phyloP scores from a whole-genome alignment of 345 rosid species.

The Salix dunnii region DNA sequence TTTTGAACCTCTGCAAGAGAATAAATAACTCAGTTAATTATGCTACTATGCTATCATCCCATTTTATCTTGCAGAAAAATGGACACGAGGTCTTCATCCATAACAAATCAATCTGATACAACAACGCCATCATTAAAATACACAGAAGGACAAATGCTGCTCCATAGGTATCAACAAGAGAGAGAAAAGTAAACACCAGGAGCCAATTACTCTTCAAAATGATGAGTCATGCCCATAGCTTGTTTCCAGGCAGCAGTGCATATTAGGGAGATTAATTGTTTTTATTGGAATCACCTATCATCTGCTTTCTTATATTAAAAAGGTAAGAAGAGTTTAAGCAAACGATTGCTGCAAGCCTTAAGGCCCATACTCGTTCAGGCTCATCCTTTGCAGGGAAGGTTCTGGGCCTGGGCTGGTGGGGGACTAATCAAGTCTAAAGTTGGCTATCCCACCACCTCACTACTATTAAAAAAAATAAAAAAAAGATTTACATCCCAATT shows the following conservation, averaged over 20 bases:
- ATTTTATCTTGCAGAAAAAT: neutral
- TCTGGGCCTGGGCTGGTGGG: neutral
- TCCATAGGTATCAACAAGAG: neutral
- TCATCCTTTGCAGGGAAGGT: neutral
- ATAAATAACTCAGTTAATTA: constrained; percentile 5
- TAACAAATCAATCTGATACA: neutral
- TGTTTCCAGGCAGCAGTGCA: neutral
- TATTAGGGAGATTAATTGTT: neutral
- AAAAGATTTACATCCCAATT: neutral
- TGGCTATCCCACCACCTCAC: neutral
- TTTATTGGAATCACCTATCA: neutral
- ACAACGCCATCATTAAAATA: neutral
- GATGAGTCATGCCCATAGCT: neutral
- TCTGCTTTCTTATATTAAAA: neutral
- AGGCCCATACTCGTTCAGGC: neutral
- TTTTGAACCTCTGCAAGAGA: constrained; percentile 49
- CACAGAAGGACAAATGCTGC: neutral
- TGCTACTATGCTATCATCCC: neutral
- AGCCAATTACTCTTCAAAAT: neutral
- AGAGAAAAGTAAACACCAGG: neutral
- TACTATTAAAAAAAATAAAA: no score
- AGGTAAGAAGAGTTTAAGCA: neutral
- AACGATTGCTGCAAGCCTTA: neutral
- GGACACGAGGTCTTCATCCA: neutral
- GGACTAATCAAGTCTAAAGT: neutral